Base-by-base conservation (phyloP, 2,329 filamentous ascomycete genomes). In the Chaetomiaceae sp. region DNA sequence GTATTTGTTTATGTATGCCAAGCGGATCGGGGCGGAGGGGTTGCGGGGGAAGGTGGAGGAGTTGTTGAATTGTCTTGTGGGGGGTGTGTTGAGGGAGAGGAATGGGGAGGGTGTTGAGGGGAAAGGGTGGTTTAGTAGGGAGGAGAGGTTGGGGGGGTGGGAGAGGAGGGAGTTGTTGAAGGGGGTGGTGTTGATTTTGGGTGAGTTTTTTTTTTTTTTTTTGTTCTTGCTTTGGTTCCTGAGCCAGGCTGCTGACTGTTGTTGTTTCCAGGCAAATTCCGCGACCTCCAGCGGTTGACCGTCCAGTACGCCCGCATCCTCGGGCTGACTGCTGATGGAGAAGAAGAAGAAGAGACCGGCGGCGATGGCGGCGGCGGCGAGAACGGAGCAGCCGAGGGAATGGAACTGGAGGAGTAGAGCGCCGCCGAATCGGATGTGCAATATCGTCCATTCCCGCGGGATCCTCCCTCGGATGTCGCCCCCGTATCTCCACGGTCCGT, bases 1-100 rank as follows among this genome's bases (percentile, higher is more conserved):
- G 1, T 97, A 97, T 65, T 75, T 99, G n/a, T 87, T 91, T 65
- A 97, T 97, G 91, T 99, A 99, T 65, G 92, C 91, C 3, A 97
- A 96, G 73, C 85, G 94, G 0, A 81, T 99, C 6, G 94, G 94
- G 1, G 90, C 91, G 0, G 95, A 99, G 69, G 91, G 91, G 0
- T 75, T 92, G 47, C 84, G 87, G 61, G 79, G 83, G 53, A 99
- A 99, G 72, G 91, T 96, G 2, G 92, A 97, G 68, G 95, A 99
- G 73, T 75, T 99, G 9, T 75, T 97, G 25, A 87, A 89, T 61
- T 87, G 83, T 42, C 75, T 99, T 38, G 76, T 95, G 45, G 91
- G 91, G 7, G 87, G 88, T 47, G 81, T 79, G 62, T 77, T 78
- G 66, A 78, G 78, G 56, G 84, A 88, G 2, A 81, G 81, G 22